Percentiles rank a stretch among this genome's conserved stretches.
These are phyloP conservation scores for Papiliotrema terrestris DNA, from an alignment of 1,284 basidiomycete genomes.

Conservation along the genomic window DNA sequence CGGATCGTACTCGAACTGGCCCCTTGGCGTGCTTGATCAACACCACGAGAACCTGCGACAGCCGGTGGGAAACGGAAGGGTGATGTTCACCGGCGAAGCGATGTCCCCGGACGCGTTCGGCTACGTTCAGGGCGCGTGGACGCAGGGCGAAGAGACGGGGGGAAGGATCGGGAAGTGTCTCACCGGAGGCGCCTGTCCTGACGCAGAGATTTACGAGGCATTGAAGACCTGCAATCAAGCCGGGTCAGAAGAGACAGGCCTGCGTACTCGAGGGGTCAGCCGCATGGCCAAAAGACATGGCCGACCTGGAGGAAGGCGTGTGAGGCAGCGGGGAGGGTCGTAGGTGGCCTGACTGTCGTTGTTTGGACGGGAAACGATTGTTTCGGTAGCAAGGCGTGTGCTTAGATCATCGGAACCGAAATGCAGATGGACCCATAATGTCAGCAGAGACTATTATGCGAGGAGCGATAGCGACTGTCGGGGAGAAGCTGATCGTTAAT, in stretches of 20 bases:
- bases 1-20: slow-evolving; percentile 68
- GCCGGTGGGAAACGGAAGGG: background rate
- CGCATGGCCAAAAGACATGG: background rate
- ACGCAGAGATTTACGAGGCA: background rate
- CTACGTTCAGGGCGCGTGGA: slow-evolving; percentile 1
- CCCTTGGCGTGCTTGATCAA: slow-evolving; percentile 34
- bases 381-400: too few relatives aligned
- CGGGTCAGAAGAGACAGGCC: background rate
- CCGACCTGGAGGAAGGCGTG: too few relatives aligned
- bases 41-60: slow-evolving; percentile 24
- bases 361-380: too few relatives aligned
- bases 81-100: slow-evolving; percentile 1
- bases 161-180: background rate
- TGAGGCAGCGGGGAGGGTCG: too few relatives aligned
- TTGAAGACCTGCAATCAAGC: background rate
- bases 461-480: too few relatives aligned
- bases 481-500: too few relatives aligned
- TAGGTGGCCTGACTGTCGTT: too few relatives aligned
- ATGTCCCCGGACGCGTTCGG: background rate
- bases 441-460: too few relatives aligned
- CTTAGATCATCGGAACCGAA: too few relatives aligned
- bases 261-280: background rate
- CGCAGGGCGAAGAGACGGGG: background rate
- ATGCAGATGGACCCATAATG: too few relatives aligned
- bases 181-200: background rate